Evolutionary conservation across 2,329 filamentous ascomycete species (phyloP).

Genomic region (Rhinocladiella similis): DNA sequence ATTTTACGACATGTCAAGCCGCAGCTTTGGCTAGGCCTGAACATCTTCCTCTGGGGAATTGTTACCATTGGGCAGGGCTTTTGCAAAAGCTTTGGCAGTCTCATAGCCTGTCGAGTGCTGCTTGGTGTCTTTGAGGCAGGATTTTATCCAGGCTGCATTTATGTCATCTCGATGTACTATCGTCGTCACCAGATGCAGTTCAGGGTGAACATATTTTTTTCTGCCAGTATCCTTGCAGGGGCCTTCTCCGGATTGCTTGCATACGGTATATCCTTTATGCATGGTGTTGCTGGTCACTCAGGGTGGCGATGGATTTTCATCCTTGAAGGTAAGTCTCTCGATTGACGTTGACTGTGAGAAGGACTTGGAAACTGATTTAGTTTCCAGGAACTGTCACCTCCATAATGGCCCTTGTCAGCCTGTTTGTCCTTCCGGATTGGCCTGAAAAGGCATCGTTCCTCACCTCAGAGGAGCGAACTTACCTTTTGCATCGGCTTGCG

Average conservation of each 20-base stretch:
- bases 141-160: slow-evolving; percentile 18
- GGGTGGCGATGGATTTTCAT: slow-evolving; percentile 40
- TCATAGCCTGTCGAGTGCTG: too few species aligned
- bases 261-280: slow-evolving; percentile 53
- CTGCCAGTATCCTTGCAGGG: slow-evolving; percentile 38
- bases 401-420: slow-evolving; percentile 26
- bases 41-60: too few species aligned
- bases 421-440: slow-evolving; percentile 34
- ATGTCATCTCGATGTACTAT: slow-evolving; percentile 36
- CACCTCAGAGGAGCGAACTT: slow-evolving; percentile 34
- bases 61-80: too few species aligned
- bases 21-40: too few species aligned
- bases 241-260: slow-evolving; percentile 51
- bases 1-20: too few species aligned
- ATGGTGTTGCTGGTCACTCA: slow-evolving; percentile 35
- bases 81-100: too few species aligned
- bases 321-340: slow-evolving; percentile 32
- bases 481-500: slow-evolving; percentile 36
- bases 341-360: neutral
- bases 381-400: slow-evolving; percentile 30
- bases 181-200: slow-evolving; percentile 39
- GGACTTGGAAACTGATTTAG: neutral
- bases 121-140: too few species aligned
- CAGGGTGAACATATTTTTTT: slow-evolving; percentile 35
- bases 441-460: slow-evolving; percentile 34